A percentile compares a stretch with the other conserved stretches of the same genome.
Evolutionary conservation across 768 basidiomycete genomes (phyloP).

Genomic region (Hericium erinaceus): DNA sequence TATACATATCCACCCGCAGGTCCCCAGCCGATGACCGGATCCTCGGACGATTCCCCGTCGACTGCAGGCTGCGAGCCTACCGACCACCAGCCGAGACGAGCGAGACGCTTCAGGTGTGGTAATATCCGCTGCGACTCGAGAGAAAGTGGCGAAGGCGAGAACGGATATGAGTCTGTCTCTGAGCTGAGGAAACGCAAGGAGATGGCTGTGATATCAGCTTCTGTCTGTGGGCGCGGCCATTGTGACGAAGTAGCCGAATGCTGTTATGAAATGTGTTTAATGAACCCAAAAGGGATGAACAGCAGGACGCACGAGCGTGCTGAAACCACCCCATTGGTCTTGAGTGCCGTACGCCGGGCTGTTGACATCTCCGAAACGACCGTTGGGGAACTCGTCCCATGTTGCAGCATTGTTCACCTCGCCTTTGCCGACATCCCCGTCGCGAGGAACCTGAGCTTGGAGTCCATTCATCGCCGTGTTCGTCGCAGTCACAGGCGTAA

Average conservation of each 20-base stretch:
- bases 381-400: slow-evolving; percentile 98
- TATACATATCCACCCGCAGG: slow-evolving; percentile 89
- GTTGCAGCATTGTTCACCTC: slow-evolving; percentile 69
- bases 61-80: slow-evolving; percentile 94
- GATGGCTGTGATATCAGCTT: slow-evolving; percentile 64
- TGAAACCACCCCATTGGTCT: slow-evolving; percentile 69
- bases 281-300: not conserved
- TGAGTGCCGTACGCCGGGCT: slow-evolving; percentile 89
- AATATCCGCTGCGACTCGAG: slow-evolving; percentile 78
- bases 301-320: slow-evolving; percentile 38
- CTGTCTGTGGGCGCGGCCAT: slow-evolving; percentile 67
- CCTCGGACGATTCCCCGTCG: slow-evolving; percentile 65
- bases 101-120: slow-evolving; percentile 66
- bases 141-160: slow-evolving; percentile 75
- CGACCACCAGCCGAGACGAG: slow-evolving; percentile 84
- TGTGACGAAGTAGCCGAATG: slow-evolving; percentile 50
- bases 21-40: slow-evolving; percentile 87
- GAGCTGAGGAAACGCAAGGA: slow-evolving; percentile 78
- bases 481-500: slow-evolving; percentile 60
- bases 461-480: slow-evolving; percentile 51
- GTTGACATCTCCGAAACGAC: slow-evolving; percentile 94
- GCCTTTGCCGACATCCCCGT: slow-evolving; percentile 55
- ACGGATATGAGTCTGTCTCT: slow-evolving; percentile 71
- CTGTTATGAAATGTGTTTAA: slow-evolving; percentile 24
- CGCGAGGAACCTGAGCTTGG: slow-evolving; percentile 35